Evolutionary conservation across 2,329 filamentous ascomycete genomes (phyloP).

Genomic region (Penicillium polonicum): DNA sequence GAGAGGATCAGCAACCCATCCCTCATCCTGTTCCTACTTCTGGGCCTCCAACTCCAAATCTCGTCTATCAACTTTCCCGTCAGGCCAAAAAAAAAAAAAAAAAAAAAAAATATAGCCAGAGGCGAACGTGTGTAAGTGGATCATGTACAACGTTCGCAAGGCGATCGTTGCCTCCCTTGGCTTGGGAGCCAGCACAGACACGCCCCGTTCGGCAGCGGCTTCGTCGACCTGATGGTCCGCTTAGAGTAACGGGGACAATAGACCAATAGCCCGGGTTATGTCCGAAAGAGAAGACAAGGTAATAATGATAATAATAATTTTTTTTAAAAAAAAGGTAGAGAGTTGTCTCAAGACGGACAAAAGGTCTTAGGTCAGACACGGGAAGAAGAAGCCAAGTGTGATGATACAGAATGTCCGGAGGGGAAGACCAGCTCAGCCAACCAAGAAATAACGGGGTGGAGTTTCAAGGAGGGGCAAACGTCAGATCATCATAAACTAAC

Average conservation of each 20-base stretch:
- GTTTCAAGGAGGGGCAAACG: constrained; percentile 11
- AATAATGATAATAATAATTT: neutral
- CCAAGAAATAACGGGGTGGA: constrained; percentile 5
- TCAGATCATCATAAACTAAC: constrained; percentile 24
- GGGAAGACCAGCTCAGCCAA: neutral
- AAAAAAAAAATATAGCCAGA: neutral
- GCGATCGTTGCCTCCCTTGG: constrained; percentile 2
- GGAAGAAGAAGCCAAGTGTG: neutral
- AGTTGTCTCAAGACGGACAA: neutral
- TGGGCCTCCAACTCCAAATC: neutral
- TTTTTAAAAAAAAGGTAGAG: neutral
- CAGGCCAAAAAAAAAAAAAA: neutral
- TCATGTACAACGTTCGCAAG: constrained; percentile 4
- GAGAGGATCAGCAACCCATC: constrained; percentile 16
- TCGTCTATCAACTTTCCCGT: neutral
- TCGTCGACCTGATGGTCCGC: neutral
- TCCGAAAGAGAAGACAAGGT: neutral
- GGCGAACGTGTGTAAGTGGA: neutral
- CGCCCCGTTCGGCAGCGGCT: constrained; percentile 7
- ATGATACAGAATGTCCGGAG: neutral
- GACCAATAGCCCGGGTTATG: neutral
- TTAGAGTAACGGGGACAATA: neutral
- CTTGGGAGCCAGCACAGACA: constrained; percentile 1
- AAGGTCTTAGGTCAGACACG: neutral
- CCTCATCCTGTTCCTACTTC: neutral